Evolutionary conservation across 2,329 filamentous ascomycete species (phyloP).

Genomic region (Cercospora beticola): DNA sequence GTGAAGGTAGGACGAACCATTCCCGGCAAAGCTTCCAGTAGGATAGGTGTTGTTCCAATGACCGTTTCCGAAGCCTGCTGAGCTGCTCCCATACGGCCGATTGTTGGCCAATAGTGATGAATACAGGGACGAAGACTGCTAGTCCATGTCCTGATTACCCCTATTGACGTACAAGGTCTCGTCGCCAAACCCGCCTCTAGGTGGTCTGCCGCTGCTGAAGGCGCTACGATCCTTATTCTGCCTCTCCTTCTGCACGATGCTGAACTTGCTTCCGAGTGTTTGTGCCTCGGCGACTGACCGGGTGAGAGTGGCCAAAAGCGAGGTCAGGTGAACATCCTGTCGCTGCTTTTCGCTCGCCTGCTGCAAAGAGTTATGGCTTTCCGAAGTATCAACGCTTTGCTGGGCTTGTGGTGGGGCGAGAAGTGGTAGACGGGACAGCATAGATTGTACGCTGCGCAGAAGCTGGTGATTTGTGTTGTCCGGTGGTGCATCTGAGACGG

Average conservation of each 20-base stretch:
- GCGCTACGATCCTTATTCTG: slow-evolving; percentile 35
- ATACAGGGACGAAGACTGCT: background rate
- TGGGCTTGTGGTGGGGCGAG: slow-evolving; percentile 68
- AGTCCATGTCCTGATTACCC: slow-evolving; percentile 22
- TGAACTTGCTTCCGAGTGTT: slow-evolving; percentile 73
- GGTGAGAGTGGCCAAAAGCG: slow-evolving; percentile 72
- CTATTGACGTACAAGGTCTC: slow-evolving; percentile 25
- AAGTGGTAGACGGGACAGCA: slow-evolving; percentile 79
- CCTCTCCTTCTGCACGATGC: slow-evolving; percentile 45
- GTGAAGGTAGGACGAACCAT: background rate
- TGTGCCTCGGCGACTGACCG: slow-evolving; percentile 69
- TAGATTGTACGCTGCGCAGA: slow-evolving; percentile 82
- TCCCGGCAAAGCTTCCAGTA: background rate
- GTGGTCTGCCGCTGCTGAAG: slow-evolving; percentile 16
- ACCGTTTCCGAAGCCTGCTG: background rate
- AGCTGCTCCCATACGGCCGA: background rate
- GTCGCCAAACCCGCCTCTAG: slow-evolving; percentile 21
- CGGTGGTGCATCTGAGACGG: slow-evolving; percentile 37
- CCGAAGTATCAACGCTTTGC: slow-evolving; percentile 56
- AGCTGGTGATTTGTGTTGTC: slow-evolving; percentile 62
- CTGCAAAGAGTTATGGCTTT: slow-evolving; percentile 49
- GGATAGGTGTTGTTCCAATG: background rate
- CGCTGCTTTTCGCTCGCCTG: slow-evolving; percentile 64
- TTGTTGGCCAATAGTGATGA: background rate
- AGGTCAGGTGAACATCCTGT: slow-evolving; percentile 79